Conservation (phyloP, 345 rosid genomes). For the Geranium rotundifolium region DNA sequence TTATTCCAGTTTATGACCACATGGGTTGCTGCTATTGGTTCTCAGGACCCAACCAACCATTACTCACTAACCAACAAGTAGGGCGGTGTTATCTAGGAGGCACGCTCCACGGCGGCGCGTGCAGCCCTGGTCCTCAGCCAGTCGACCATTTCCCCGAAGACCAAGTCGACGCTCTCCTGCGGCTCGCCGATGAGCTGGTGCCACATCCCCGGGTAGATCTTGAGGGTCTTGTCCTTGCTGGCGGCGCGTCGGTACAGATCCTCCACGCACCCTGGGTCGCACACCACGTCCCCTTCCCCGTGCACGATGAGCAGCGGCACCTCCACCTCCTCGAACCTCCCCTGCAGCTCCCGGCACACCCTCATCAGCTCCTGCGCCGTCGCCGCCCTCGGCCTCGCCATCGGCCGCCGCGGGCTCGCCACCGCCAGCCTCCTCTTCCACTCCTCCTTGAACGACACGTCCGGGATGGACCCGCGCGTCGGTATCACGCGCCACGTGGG, state of each 20-base stretch:
- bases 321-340: conserved; percentile 68
- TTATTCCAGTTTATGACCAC: background rate
- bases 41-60: background rate
- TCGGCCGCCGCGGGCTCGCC: conserved; percentile 52
- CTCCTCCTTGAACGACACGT: conserved; percentile 60
- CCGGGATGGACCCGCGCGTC: conserved; percentile 66
- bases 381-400: conserved; percentile 65
- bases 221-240: conserved; percentile 59
- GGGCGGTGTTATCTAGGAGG: background rate
- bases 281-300: conserved; percentile 71
- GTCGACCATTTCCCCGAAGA: conserved; percentile 55
- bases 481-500: conserved; percentile 92
- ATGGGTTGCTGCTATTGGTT: background rate
- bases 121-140: conserved; percentile 58
- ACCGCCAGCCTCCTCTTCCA: conserved; percentile 71
- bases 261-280: conserved; percentile 63
- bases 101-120: background rate
- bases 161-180: conserved; percentile 53
- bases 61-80: background rate
- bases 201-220: conserved; percentile 71
- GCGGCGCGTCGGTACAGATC: conserved; percentile 57
- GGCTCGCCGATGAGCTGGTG: conserved; percentile 86
- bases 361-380: conserved; percentile 74
- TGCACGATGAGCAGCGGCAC: conserved; percentile 68
- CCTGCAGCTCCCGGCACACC: conserved; percentile 63